Percentiles rank a stretch among this genome's conserved stretches.
phyloP scores from a whole-genome alignment of 2,329 filamentous ascomycete genomes.

The Aspergillus terreus region DNA sequence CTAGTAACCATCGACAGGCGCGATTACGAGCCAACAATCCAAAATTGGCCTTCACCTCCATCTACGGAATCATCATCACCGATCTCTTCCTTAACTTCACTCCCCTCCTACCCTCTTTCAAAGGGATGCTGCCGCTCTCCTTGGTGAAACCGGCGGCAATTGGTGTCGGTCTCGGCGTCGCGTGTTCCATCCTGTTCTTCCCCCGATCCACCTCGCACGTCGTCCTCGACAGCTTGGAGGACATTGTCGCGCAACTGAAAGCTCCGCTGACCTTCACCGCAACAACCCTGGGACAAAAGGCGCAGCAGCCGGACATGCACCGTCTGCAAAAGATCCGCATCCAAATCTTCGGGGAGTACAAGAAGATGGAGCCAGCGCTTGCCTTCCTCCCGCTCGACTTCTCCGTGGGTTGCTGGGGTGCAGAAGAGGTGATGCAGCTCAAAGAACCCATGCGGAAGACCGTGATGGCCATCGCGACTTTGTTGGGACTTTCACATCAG shows the following conservation, averaged over 20 bases:
- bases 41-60: conserved; percentile 43
- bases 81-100: conserved; percentile 46
- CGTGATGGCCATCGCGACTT: conserved; percentile 31
- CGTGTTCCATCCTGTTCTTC: conserved; percentile 46
- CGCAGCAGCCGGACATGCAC: conserved; percentile 13
- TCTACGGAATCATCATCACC: conserved; percentile 47
- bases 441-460: conserved; percentile 35
- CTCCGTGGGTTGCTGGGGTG: conserved; percentile 44
- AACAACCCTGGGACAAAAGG: conserved; percentile 13
- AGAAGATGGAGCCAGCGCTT: conserved; percentile 37
- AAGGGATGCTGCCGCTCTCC: conserved; percentile 34
- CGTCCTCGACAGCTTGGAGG: conserved; percentile 34
- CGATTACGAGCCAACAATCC: conserved; percentile 45
- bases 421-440: conserved; percentile 41
- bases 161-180: conserved; percentile 44
- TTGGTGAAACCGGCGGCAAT: conserved; percentile 47
- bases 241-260: conserved; percentile 25
- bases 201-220: conserved; percentile 48
- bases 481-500: conserved; percentile 45
- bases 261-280: conserved; percentile 30
- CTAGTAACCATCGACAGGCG: conserved; percentile 22
- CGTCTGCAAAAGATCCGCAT: conserved; percentile 29
- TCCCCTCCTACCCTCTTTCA: conserved; percentile 42
- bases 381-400: conserved; percentile 48
- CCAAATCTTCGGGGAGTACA: conserved; percentile 35